Conservation (phyloP, 2,329 filamentous ascomycete genomes). For the Lecanicillium sp. region DNA sequence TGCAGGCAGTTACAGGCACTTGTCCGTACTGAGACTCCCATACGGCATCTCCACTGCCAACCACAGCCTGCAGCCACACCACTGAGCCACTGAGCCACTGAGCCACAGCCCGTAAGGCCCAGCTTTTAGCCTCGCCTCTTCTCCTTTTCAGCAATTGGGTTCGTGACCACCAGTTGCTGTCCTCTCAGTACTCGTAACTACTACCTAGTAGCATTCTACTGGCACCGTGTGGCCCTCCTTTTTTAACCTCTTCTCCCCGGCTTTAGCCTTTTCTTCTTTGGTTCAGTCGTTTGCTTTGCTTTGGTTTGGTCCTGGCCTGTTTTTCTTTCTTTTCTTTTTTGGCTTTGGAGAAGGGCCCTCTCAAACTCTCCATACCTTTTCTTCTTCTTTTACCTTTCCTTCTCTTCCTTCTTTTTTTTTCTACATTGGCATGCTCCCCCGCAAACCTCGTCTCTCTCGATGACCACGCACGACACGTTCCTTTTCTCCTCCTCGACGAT, state of each 20-base stretch:
- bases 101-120: no score
- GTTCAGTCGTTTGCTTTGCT: not conserved
- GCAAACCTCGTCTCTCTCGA: not conserved
- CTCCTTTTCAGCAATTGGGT: constrained; percentile 10
- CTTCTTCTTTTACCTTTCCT: not conserved
- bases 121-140: not conserved
- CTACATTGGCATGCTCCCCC: not conserved
- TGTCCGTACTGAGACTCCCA: no score
- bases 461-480: not conserved
- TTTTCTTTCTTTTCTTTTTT: not conserved
- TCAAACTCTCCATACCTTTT: no score
- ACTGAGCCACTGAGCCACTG: no score
- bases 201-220: not conserved
- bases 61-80: no score
- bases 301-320: not conserved
- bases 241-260: not conserved
- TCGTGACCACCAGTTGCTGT: constrained; percentile 4
- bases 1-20: no score
- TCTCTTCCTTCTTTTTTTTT: not conserved
- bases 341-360: no score
- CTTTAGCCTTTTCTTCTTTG: not conserved
- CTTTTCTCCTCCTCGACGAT: constrained; percentile 5
- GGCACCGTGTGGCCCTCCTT: not conserved
- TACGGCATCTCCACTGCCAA: no score
- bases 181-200: no score